Evolutionary conservation across 495 filamentous ascomycete species (phyloP), one percentile per base, ranked within the genome.

Genomic region (Bryoglossum gracile): DNA sequence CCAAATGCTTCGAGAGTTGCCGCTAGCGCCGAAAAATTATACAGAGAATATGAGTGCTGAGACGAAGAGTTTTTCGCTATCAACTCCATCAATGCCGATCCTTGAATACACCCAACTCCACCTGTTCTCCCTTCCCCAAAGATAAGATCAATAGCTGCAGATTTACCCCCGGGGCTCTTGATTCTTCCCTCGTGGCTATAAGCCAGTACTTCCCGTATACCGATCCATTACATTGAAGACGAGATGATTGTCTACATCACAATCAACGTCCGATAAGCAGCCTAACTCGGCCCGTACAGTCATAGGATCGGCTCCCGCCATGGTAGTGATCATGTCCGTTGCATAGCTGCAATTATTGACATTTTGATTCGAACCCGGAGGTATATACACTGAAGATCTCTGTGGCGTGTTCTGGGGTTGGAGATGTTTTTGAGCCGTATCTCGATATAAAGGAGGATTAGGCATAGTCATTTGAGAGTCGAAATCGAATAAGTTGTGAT

Each of bases 171-270:
- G 4, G 35, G 38, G 38, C 38, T 41, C 21, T 23, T 32, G 14
- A 32, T 9, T n/a, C 14, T 30, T 32, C 41, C 0, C 41, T 49
- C 19, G 48, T 41, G 28, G 35, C 46, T 52, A 52, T 41, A 46
- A 42, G 6, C 50, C 50, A 14, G 46, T 25, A 43, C 36, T 44
- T 2, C 43, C 48, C 4, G 55, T 46, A 48, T 61, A 58, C 26
- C 47, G 49, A 46, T 58, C 55, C 46, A 61, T 58, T 2, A 61
- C 55, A 28, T 57, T 49, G 35, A 61, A 61, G 0, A 61, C 48
- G 1, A 58, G 40, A 13, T 55, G 48, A 37, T 61, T 58, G 37
- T 61, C 58, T 2, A 61, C 58, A 11, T 61, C 53, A 41, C 58
- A 61, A 43, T 61, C 55, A 43, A 55, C 44, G 16, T 28, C 47